phyloP scores from a whole-genome alignment of 148 eudicot genomes.

The Fagopyrum esculentum region DNA sequence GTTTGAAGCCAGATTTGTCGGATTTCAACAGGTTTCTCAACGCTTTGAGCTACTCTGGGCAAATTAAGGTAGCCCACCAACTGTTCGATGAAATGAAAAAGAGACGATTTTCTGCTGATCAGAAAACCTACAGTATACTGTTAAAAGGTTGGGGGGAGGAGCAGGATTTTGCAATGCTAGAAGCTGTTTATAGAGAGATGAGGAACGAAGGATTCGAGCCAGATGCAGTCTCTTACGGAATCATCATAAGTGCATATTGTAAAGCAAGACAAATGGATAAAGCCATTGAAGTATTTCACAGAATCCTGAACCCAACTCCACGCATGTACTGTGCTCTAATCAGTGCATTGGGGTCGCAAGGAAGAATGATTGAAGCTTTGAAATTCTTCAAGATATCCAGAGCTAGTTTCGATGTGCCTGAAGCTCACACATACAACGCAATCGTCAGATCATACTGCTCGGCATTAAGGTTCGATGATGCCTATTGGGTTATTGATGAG shows the following conservation, averaged over 20 bases:
- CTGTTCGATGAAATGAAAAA: constrained; percentile 75
- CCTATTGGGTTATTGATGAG: constrained; percentile 61
- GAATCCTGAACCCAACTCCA: constrained; percentile 42
- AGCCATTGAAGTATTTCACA: constrained; percentile 45
- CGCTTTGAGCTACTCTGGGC: constrained; percentile 51
- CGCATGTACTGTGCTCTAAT: constrained; percentile 78
- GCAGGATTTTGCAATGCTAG: constrained; percentile 42
- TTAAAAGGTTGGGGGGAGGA: constrained; percentile 86
- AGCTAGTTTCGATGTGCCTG: constrained; percentile 34
- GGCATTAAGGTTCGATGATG: constrained; percentile 57
- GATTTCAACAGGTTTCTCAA: constrained; percentile 71
- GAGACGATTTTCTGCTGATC: constrained; percentile 48
- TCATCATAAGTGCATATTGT: constrained; percentile 68
- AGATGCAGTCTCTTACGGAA: constrained; percentile 78
- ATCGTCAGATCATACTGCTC: constrained; percentile 76
- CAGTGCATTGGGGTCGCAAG: constrained; percentile 61
- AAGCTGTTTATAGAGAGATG: constrained; percentile 75
- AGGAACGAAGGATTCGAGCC: constrained; percentile 62
- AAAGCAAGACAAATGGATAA: constrained; percentile 45
- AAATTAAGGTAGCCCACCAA: constrained; percentile 58
- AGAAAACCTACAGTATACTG: constrained; percentile 59
- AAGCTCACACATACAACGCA: constrained; percentile 77
- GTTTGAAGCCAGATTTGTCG: constrained; percentile 40
- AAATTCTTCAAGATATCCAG: constrained; percentile 54
- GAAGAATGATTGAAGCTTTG: constrained; percentile 53